A percentile compares a stretch with the other conserved stretches of the same genome.
Conservation (phyloP, 257 asterid genomes). For the Jaltomata sinuosa region DNA sequence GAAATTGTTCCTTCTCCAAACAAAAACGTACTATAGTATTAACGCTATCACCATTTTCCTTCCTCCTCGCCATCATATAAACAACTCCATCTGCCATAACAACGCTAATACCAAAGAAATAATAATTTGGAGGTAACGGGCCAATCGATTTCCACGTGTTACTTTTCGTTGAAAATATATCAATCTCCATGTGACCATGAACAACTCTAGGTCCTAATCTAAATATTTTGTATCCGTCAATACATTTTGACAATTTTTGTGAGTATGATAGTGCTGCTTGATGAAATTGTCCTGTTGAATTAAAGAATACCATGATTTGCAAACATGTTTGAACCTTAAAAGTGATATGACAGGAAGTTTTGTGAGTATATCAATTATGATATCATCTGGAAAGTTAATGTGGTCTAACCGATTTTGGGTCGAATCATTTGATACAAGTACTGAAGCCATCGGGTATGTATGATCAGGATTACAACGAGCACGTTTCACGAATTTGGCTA, state of each 20-base stretch:
- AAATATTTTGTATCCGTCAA: neutral
- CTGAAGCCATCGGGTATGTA: too few relatives aligned
- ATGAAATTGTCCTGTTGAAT: too few relatives aligned
- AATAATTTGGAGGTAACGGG: neutral
- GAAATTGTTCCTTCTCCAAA: neutral
- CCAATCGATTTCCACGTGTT: neutral
- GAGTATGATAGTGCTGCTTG: too few relatives aligned
- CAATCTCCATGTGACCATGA: neutral
- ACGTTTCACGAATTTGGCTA: too few relatives aligned
- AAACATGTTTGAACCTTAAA: neutral
- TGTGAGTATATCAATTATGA: neutral
- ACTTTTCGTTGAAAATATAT: neutral
- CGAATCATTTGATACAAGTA: too few relatives aligned
- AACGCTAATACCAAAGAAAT: neutral
- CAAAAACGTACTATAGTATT: too few relatives aligned
- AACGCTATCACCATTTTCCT: neutral
- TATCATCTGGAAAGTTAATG: neutral
- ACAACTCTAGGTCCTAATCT: neutral
- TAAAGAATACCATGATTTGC: neutral
- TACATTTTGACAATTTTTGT: neutral
- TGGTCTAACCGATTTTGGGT: too few relatives aligned
- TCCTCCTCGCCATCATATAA: neutral
- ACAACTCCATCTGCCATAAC: neutral
- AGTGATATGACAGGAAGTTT: too few relatives aligned
- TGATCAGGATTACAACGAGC: too few relatives aligned